Conservation (phyloP, 2,329 filamentous ascomycete species). For the Diplodia seriata region DNA sequence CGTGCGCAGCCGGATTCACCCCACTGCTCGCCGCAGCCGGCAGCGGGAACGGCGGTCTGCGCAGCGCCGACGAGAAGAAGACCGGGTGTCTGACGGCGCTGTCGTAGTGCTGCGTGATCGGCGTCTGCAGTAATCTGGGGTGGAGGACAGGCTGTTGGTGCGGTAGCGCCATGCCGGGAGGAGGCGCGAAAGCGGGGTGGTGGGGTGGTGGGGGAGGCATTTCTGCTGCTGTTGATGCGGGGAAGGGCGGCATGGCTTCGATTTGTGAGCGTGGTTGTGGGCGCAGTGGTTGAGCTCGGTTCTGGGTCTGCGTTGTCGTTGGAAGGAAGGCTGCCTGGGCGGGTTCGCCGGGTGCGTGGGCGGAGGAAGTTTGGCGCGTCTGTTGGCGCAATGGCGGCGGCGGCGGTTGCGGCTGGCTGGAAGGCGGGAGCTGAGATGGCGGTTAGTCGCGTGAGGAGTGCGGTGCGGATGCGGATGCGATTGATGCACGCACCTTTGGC, state of each 20-base stretch:
- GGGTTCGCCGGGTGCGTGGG: conserved; percentile 3
- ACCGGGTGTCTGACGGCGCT: conserved; percentile 72
- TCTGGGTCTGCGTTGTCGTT: not conserved
- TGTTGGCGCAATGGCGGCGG: conserved; percentile 37
- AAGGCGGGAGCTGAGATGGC: conserved; percentile 18
- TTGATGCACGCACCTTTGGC: conserved; percentile 44
- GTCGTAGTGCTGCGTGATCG: conserved; percentile 52
- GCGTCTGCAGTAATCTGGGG: not conserved
- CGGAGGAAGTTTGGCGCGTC: conserved; percentile 27
- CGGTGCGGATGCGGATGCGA: not conserved
- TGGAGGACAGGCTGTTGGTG: conserved; percentile 27
- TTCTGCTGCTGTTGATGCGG: not conserved
- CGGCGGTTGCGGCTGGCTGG: conserved; percentile 12
- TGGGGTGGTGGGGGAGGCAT: conserved; percentile 31
- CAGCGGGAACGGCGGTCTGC: conserved; percentile 60
- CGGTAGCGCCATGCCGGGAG: conserved; percentile 19
- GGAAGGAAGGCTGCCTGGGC: not conserved
- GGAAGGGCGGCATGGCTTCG: conserved; percentile 55
- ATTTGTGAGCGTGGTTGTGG: conserved; percentile 52
- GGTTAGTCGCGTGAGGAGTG: not conserved
- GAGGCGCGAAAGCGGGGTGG: conserved; percentile 32
- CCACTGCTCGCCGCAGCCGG: conserved; percentile 34
- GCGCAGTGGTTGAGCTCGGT: not conserved
- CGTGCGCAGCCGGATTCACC: conserved; percentile 54
- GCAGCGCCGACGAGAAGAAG: conserved; percentile 73